phyloP scores from a whole-genome alignment of 208 protist species.

The Porcisia hertigi region DNA sequence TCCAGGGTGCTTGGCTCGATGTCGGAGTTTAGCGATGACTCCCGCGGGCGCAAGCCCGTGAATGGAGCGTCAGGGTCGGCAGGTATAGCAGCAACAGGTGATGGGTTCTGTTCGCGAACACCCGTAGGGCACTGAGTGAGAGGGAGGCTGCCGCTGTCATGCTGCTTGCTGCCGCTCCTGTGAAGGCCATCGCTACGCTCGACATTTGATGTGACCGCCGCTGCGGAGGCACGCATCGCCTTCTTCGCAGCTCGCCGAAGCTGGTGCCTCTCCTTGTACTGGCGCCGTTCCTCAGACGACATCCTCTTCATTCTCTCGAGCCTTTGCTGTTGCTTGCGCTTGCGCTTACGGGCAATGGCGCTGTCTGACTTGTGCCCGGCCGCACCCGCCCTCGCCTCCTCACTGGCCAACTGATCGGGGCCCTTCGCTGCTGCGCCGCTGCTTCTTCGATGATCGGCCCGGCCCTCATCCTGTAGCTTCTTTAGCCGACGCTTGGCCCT shows the following conservation, averaged over 20 bases:
- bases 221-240: constrained; percentile 6
- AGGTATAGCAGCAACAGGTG: background rate
- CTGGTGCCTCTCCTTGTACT: constrained; percentile 26
- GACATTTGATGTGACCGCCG: background rate
- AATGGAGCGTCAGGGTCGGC: background rate
- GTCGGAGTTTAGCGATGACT: background rate
- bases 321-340: constrained; percentile 32
- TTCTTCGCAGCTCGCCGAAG: constrained; percentile 29
- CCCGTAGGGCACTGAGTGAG: background rate
- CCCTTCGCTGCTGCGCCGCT: background rate
- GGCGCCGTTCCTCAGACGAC: constrained; percentile 27
- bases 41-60: background rate
- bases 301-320: constrained; percentile 26
- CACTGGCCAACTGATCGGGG: background rate
- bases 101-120: background rate
- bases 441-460: constrained; percentile 9
- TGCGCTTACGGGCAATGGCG: constrained; percentile 24
- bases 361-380: constrained; percentile 19
- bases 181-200: background rate
- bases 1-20: background rate
- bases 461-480: constrained; percentile 15
- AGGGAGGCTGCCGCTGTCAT: background rate
- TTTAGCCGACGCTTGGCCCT: constrained; percentile 36
- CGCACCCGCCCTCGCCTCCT: background rate
- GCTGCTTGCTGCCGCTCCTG: background rate